Base-by-base conservation (phyloP, 441 rosid genomes). In the Breynia disticha region DNA sequence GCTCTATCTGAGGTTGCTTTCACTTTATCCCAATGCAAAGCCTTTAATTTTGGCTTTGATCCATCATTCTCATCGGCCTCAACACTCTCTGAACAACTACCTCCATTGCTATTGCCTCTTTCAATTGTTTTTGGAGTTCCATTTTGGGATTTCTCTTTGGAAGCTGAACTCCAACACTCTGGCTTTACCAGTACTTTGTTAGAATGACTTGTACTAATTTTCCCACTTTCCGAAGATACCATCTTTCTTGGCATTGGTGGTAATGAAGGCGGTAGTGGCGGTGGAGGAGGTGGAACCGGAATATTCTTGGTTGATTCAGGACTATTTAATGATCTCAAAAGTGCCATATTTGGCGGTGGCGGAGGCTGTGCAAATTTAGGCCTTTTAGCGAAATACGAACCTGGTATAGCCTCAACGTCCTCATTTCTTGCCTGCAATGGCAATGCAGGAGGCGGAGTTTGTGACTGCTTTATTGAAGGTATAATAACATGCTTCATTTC, bases 1-100 rank as follows among this genome's bases (percentile, higher is more conserved):
- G 57, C 90, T 46, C 86, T 80, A 59, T 80, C 87, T 0, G 97
- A 90, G 72, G 83, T 79, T 7, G 96, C 95, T 61, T 83, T 70
- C 57, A 90, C 97, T 79, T 90, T 90, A 64, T 90, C 97, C 97
- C 97, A 90, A 48, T 90, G 95, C 63, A 87, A 78, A 59, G 97
- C 67, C 70, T 90, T 90, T 76, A 87, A 61, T 68, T 83, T 90
- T 2, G 86, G 96, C 70, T 69, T 83, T 16, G 61, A 46, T 14
- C 51, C 69, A 51, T 3, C 7, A 3, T 78, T 84, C 10, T 72
- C 82, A 35, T 35, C 71, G 57, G 55, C 60, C 65, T 82, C 93
- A 19, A 50, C 44, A 20, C 19, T 56, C 35, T 61, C n/a, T n/a
- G n/a, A n/a, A n/a, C n/a, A n/a, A n/a, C n/a, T n/a, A n/a, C n/a